These are phyloP conservation scores for Salix arbutifolia DNA, from an alignment of 345 rosid species.

Conservation along the genomic window DNA sequence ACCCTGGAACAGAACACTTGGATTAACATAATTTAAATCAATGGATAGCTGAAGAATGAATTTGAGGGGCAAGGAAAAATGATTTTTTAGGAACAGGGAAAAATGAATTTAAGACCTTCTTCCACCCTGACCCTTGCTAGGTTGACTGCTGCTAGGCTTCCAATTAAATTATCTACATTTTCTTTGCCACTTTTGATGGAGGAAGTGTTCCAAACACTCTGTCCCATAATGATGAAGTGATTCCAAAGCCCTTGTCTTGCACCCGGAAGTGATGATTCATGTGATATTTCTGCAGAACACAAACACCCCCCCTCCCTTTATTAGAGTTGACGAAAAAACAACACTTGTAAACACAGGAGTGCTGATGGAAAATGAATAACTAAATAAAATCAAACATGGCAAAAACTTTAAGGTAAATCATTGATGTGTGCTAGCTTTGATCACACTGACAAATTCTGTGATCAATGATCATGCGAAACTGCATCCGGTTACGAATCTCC, in stretches of 20 bases:
- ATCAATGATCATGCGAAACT: background rate
- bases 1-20: constrained; percentile 5
- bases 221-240: constrained; percentile 92
- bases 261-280: constrained; percentile 90
- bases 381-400: background rate
- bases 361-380: too few relatives aligned
- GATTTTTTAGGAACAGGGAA: background rate
- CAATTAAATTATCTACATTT: constrained; percentile 9
- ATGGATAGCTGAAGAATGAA: background rate
- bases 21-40: constrained; percentile 5
- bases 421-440: background rate
- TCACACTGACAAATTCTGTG: background rate
- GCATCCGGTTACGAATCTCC: background rate
- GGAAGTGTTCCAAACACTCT: constrained; percentile 83
- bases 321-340: too few relatives aligned
- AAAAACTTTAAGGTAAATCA: background rate
- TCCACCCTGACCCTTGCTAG: background rate
- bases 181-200: constrained; percentile 13
- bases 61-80: background rate
- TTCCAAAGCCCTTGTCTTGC: constrained; percentile 84
- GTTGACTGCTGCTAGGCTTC: background rate
- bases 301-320: background rate
- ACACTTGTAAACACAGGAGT: background rate
- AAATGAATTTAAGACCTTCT: background rate
- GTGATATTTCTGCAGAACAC: constrained; percentile 72